A percentile compares a stretch with the other conserved stretches of the same genome.
phyloP scores from a whole-genome alignment of 371 early-diverging fungal species.

The Gilbertella persicaria region DNA sequence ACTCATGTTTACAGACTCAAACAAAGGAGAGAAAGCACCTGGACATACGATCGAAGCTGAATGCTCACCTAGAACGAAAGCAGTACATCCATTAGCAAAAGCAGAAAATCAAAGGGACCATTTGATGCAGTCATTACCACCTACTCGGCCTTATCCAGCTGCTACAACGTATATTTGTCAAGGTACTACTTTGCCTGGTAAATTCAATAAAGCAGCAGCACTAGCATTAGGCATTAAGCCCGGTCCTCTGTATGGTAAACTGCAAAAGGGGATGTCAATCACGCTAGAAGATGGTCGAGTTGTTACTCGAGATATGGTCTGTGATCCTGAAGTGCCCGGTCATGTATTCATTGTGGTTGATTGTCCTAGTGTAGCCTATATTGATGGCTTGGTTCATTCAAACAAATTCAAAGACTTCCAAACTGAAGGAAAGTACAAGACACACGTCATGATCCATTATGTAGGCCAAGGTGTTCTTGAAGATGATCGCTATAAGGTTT shows the following conservation, averaged over 20 bases:
- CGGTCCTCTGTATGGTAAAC: constrained; percentile 70
- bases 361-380: constrained; percentile 71
- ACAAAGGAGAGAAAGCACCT: constrained; percentile 23
- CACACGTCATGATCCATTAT: constrained; percentile 68
- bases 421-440: constrained; percentile 13
- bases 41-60: constrained; percentile 41
- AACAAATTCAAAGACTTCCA: constrained; percentile 51
- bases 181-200: constrained; percentile 79
- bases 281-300: constrained; percentile 67
- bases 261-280: constrained; percentile 73
- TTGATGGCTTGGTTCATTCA: constrained; percentile 56
- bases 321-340: constrained; percentile 41
- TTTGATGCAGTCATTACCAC: constrained; percentile 40
- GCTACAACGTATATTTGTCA: constrained; percentile 77
- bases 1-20: constrained; percentile 48
- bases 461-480: constrained; percentile 68
- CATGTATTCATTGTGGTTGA: constrained; percentile 83
- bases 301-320: constrained; percentile 75
- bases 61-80: constrained; percentile 30
- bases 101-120: constrained; percentile 8
- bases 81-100: constrained; percentile 19
- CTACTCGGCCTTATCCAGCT: constrained; percentile 40
- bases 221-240: constrained; percentile 72
- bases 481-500: constrained; percentile 67
- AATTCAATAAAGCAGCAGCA: constrained; percentile 80